phyloP scores from a whole-genome alignment of 2,329 filamentous ascomycete genomes.

The Arthroderma sp. region DNA sequence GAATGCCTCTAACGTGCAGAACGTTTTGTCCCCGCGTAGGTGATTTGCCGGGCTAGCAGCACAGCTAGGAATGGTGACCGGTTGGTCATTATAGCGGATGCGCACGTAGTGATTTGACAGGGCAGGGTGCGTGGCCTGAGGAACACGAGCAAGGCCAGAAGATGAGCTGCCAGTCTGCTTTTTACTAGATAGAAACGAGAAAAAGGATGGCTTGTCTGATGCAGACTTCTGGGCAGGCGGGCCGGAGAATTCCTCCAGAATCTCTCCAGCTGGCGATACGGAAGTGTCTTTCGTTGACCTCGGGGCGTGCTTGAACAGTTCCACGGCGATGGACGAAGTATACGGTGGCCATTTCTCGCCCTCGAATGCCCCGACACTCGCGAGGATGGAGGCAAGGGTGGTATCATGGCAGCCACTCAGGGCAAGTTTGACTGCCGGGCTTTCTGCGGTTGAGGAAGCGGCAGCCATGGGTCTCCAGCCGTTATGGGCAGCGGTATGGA shows the following conservation, averaged over 20 bases:
- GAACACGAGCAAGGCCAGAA: constrained; percentile 26
- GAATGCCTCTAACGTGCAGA: constrained; percentile 87
- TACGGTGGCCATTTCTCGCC: constrained; percentile 75
- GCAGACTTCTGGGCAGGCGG: constrained; percentile 11
- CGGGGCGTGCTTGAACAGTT: constrained; percentile 53
- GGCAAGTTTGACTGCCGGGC: constrained; percentile 54
- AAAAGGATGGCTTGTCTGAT: constrained; percentile 20
- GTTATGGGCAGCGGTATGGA: constrained; percentile 50
- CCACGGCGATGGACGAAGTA: constrained; percentile 81
- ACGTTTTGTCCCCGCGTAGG: constrained; percentile 70
- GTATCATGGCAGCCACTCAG: constrained; percentile 88
- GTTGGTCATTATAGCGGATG: constrained; percentile 77
- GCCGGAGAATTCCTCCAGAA: constrained; percentile 20
- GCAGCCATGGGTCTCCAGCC: constrained; percentile 44
- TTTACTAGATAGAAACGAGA: constrained; percentile 21
- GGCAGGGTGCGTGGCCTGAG: constrained; percentile 22
- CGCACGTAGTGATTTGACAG: constrained; percentile 65
- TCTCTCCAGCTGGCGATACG: constrained; percentile 11
- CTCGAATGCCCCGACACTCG: constrained; percentile 68
- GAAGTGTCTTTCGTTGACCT: background rate
- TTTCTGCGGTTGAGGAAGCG: constrained; percentile 37
- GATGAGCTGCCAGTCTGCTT: constrained; percentile 15
- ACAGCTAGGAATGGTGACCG: constrained; percentile 74
- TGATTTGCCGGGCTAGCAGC: constrained; percentile 60
- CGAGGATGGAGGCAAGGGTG: constrained; percentile 67